Percentiles rank a stretch among this genome's conserved stretches.
Evolutionary conservation across 2,329 filamentous ascomycete genomes (phyloP).

Genomic region (Alternaria gaisen): DNA sequence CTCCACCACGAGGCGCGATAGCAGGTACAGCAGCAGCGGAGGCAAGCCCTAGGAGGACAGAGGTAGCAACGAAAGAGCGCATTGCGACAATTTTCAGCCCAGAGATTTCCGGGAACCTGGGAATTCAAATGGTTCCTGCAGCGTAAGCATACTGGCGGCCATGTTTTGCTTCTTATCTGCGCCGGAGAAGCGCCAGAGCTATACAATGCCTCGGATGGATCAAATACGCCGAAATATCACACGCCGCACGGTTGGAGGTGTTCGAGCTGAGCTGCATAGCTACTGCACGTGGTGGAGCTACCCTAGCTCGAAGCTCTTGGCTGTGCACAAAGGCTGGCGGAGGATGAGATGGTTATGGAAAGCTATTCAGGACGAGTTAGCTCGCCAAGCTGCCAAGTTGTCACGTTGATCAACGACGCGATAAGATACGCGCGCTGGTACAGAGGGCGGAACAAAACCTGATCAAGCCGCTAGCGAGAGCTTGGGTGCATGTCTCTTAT

Average conservation of each 20-base stretch:
- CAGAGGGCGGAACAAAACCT: slow-evolving; percentile 8
- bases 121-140: slow-evolving; percentile 31
- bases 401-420: slow-evolving; percentile 28
- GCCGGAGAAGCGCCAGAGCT: slow-evolving; percentile 8
- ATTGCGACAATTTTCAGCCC: slow-evolving; percentile 29
- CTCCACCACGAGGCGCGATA: slow-evolving; percentile 28
- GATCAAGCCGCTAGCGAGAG: slow-evolving; percentile 5
- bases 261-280: slow-evolving; percentile 24
- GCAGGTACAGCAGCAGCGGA: slow-evolving; percentile 40
- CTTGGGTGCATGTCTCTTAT: slow-evolving; percentile 3
- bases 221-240: slow-evolving; percentile 15
- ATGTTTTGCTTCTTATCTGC: slow-evolving; percentile 36
- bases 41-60: slow-evolving; percentile 38
- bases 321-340: slow-evolving; percentile 16
- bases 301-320: slow-evolving; percentile 21
- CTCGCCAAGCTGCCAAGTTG: slow-evolving; percentile 32
- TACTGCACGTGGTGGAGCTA: slow-evolving; percentile 39
- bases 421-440: slow-evolving; percentile 21
- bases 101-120: slow-evolving; percentile 14
- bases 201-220: slow-evolving; percentile 16
- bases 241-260: slow-evolving; percentile 23
- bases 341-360: slow-evolving; percentile 15
- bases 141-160: slow-evolving; percentile 14
- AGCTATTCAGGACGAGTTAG: slow-evolving; percentile 21
- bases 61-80: slow-evolving; percentile 40